phyloP scores from a whole-genome alignment of 768 basidiomycete genomes.

The Boletus speciosus region DNA sequence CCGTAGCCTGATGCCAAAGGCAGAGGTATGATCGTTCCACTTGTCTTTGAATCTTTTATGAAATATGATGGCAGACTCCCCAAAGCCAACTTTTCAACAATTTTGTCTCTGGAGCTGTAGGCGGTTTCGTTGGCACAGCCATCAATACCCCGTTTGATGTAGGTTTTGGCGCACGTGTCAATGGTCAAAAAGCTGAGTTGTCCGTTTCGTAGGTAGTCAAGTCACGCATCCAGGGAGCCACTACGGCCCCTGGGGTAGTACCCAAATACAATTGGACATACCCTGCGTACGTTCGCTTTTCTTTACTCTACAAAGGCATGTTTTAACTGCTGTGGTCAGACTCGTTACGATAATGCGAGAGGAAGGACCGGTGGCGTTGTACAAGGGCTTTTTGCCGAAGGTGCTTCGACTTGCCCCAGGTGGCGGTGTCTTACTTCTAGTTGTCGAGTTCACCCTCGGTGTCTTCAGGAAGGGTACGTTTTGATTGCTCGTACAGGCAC shows the following conservation, averaged over 20 bases:
- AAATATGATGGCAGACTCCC: conserved; percentile 43
- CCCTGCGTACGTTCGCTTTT: conserved; percentile 52
- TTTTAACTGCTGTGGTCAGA: conserved; percentile 25
- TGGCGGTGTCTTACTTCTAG: conserved; percentile 89
- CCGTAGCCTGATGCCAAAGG: conserved; percentile 72
- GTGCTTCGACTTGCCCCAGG: conserved; percentile 93
- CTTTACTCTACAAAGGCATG: neutral
- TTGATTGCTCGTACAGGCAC: neutral
- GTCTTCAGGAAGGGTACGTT: conserved; percentile 66
- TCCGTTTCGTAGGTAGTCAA: conserved; percentile 73
- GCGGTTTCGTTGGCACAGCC: conserved; percentile 85
- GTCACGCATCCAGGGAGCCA: conserved; percentile 85
- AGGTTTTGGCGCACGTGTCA: conserved; percentile 5
- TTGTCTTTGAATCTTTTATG: neutral
- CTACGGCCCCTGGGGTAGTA: conserved; percentile 59
- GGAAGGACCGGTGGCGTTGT: conserved; percentile 81
- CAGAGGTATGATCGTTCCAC: conserved; percentile 55
- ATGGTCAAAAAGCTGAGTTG: neutral
- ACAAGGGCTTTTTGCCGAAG: conserved; percentile 96
- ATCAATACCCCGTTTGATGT: conserved; percentile 86
- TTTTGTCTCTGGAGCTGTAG: conserved; percentile 84
- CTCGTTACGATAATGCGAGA: conserved; percentile 78
- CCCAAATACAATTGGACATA: conserved; percentile 97
- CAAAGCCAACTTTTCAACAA: conserved; percentile 82
- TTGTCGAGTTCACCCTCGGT: conserved; percentile 83